Evolutionary conservation across 345 rosid genomes (phyloP).

Genomic region (Dipteronia sinensis): DNA sequence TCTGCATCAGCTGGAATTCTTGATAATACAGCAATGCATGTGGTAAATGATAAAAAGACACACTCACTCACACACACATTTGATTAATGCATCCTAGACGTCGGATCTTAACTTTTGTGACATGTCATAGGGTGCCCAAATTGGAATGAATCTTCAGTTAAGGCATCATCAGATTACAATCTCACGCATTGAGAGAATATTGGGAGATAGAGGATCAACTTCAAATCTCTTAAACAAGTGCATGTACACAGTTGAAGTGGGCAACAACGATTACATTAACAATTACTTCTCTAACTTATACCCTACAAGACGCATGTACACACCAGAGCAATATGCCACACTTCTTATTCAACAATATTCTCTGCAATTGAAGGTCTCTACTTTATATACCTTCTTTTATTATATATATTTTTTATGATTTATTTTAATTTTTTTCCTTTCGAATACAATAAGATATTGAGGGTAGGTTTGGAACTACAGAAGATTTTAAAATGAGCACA

Average conservation of each 20-base stretch:
- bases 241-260: conserved; percentile 18
- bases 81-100: no score
- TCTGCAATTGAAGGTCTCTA: conserved; percentile 18
- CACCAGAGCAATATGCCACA: conserved; percentile 29
- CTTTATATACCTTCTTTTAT: no score
- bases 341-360: conserved; percentile 24
- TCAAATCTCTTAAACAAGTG: conserved; percentile 12
- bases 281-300: conserved; percentile 19
- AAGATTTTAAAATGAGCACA: no score
- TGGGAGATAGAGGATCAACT: not conserved
- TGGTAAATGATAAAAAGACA: not conserved
- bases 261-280: conserved; percentile 20
- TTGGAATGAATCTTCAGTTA: conserved; percentile 2
- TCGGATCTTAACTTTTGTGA: no score
- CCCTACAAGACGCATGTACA: not conserved
- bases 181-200: not conserved
- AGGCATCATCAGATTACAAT: conserved; percentile 6
- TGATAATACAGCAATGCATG: conserved; percentile 15
- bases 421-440: no score
- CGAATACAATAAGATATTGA: no score
- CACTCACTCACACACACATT: no score
- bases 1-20: conserved; percentile 43
- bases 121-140: no score
- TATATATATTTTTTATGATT: no score
- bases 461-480: no score